Percentiles rank a stretch among this genome's conserved stretches.
phyloP scores from a whole-genome alignment of 768 basidiomycete genomes.

The Boletus reticulatus region DNA sequence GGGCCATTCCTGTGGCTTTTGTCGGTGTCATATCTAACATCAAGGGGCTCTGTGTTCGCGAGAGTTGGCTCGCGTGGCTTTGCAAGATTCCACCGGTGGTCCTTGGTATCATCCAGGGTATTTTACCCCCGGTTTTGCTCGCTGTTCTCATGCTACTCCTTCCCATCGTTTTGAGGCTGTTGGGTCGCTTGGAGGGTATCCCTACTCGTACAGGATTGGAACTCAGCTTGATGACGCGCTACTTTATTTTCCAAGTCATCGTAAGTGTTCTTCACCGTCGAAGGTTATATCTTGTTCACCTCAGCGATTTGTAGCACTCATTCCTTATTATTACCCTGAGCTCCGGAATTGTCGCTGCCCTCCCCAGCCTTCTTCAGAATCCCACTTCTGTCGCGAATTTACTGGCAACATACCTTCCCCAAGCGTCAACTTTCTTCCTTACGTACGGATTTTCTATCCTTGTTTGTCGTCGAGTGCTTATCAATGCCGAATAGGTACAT shows the following conservation, averaged over 20 bases:
- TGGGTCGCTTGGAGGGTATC: slow-evolving; percentile 87
- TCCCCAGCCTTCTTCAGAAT: slow-evolving; percentile 60
- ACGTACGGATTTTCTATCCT: slow-evolving; percentile 45
- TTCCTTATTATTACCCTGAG: slow-evolving; percentile 89
- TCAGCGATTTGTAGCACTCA: slow-evolving; percentile 59
- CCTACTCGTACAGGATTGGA: slow-evolving; percentile 83
- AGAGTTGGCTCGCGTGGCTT: slow-evolving; percentile 81
- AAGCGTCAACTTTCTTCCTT: slow-evolving; percentile 87
- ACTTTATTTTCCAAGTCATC: slow-evolving; percentile 88
- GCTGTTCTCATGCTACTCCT: slow-evolving; percentile 91
- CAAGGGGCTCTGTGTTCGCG: slow-evolving; percentile 58
- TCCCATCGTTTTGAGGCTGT: slow-evolving; percentile 74
- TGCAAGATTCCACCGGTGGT: slow-evolving; percentile 63
- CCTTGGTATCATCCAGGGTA: slow-evolving; percentile 84
- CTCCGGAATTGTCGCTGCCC: slow-evolving; percentile 77
- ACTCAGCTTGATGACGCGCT: slow-evolving; percentile 88
- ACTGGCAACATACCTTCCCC: slow-evolving; percentile 77
- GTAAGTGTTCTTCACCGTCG: slow-evolving; percentile 45
- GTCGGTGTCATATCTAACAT: slow-evolving; percentile 88
- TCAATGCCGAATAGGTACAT: slow-evolving; percentile 52
- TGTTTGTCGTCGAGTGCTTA: not conserved
- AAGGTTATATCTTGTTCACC: not conserved
- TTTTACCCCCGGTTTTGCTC: slow-evolving; percentile 82
- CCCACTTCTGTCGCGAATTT: slow-evolving; percentile 67
- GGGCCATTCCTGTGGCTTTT: slow-evolving; percentile 86